Percentiles rank a stretch among this genome's conserved stretches.
These are phyloP conservation scores for Firmiana major DNA, from an alignment of 345 rosid species.

Conservation along the genomic window DNA sequence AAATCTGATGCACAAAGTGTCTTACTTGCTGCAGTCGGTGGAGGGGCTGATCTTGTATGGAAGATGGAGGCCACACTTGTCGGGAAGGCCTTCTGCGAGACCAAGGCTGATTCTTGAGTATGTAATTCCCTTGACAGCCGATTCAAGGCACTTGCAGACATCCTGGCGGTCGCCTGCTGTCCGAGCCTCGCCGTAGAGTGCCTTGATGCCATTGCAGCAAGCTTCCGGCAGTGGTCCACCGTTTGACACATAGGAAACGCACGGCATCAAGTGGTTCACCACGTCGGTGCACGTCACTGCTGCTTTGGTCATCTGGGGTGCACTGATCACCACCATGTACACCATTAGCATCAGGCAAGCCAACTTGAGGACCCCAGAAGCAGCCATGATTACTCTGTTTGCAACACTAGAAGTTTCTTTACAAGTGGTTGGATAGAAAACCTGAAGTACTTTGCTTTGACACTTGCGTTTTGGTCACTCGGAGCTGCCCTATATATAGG, in stretches of 20 bases:
- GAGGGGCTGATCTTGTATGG: conserved; percentile 16
- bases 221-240: conserved; percentile 9
- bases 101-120: conserved; percentile 7
- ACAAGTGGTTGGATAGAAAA: background rate
- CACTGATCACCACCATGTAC: conserved; percentile 19
- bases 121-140: background rate
- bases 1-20: background rate
- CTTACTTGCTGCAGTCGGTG: conserved; percentile 13
- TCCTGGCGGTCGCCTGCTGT: conserved; percentile 37
- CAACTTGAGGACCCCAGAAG: conserved; percentile 16
- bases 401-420: background rate
- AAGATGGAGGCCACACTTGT: conserved; percentile 6
- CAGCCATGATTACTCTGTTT: background rate
- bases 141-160: conserved; percentile 36
- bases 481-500: background rate
- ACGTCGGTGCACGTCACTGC: conserved; percentile 36
- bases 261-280: conserved; percentile 5
- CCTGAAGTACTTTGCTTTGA: no score
- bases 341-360: conserved; percentile 13
- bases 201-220: conserved; percentile 35
- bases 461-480: background rate
- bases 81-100: background rate
- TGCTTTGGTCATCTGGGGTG: conserved; percentile 6
- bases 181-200: conserved; percentile 20
- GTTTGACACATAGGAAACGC: conserved; percentile 16